Percentiles rank a stretch among this genome's conserved stretches.
Conservation (phyloP, 805 yeast species). For the Pichia kluyveri region DNA sequence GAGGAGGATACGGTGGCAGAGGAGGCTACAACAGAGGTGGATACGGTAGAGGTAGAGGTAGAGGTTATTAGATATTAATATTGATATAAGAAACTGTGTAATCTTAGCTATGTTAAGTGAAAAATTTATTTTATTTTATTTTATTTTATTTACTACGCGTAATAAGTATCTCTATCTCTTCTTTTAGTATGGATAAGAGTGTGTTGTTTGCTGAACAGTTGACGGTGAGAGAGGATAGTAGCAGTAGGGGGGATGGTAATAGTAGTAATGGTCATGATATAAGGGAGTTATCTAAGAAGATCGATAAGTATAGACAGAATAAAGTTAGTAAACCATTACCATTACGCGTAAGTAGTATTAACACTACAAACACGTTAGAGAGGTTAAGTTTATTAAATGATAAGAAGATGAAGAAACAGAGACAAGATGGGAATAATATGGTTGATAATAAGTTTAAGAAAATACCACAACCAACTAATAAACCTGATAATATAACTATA, state of each 20-base stretch:
- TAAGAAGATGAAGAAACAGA: background rate
- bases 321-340: background rate
- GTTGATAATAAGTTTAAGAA: background rate
- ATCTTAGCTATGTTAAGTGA: too few relatives aligned
- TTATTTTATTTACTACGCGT: too few relatives aligned
- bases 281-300: background rate
- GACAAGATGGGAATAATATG: background rate
- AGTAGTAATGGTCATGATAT: background rate
- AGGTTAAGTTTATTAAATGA: background rate
- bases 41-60: constrained; percentile 3
- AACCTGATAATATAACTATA: background rate
- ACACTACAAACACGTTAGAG: background rate
- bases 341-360: background rate
- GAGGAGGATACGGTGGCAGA: background rate
- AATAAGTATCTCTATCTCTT: too few relatives aligned
- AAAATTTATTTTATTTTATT: too few relatives aligned
- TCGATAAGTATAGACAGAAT: background rate
- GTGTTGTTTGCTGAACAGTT: background rate
- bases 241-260: too few relatives aligned
- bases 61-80: background rate
- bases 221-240: background rate
- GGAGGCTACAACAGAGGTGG: background rate
- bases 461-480: background rate
- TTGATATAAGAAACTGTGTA: too few relatives aligned
- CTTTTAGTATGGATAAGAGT: background rate